These are phyloP conservation scores for Conticribra guillardii DNA, from an alignment of 108 stramenopile genomes.

Conservation along the genomic window DNA sequence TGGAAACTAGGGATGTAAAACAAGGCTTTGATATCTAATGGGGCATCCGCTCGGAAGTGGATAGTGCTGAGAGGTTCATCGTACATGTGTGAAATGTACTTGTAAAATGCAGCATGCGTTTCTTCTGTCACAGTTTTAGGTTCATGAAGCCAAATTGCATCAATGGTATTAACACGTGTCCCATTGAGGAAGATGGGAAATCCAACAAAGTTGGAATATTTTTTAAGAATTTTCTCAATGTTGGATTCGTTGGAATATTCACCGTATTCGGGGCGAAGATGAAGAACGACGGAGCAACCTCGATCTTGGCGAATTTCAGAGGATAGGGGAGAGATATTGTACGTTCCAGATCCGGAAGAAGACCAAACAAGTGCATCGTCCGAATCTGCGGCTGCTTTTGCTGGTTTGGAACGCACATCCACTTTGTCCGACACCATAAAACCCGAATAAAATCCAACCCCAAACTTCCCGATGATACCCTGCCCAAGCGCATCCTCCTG, in stretches of 20 bases:
- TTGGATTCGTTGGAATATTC: conserved; percentile 81
- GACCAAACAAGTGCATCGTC: conserved; percentile 71
- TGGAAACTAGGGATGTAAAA: conserved; percentile 96
- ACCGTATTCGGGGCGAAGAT: conserved; percentile 84
- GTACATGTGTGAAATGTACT: conserved; percentile 89
- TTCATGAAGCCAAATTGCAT: conserved; percentile 94
- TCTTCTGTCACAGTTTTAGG: conserved; percentile 90
- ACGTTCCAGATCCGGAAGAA: conserved; percentile 87
- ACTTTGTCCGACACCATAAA: conserved; percentile 97
- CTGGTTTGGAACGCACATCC: conserved; percentile 81
- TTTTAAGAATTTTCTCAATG: conserved; percentile 88
- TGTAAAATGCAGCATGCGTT: conserved; percentile 95
- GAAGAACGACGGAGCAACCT: conserved; percentile 89
- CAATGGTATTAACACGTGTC: conserved; percentile 93
- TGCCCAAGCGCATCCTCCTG: conserved; percentile 40
- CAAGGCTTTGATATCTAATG: conserved; percentile 96
- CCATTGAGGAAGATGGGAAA: conserved; percentile 97
- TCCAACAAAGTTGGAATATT: conserved; percentile 98
- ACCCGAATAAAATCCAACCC: conserved; percentile 97
- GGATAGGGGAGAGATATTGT: conserved; percentile 67
- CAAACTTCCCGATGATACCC: conserved; percentile 97
- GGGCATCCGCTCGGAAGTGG: conserved; percentile 98
- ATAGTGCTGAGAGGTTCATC: conserved; percentile 83
- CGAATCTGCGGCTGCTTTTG: conserved; percentile 9
- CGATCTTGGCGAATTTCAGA: conserved; percentile 82